phyloP scores from a whole-genome alignment of 2,329 filamentous ascomycete genomes.

The Aspergillus brunneoviolaceus region DNA sequence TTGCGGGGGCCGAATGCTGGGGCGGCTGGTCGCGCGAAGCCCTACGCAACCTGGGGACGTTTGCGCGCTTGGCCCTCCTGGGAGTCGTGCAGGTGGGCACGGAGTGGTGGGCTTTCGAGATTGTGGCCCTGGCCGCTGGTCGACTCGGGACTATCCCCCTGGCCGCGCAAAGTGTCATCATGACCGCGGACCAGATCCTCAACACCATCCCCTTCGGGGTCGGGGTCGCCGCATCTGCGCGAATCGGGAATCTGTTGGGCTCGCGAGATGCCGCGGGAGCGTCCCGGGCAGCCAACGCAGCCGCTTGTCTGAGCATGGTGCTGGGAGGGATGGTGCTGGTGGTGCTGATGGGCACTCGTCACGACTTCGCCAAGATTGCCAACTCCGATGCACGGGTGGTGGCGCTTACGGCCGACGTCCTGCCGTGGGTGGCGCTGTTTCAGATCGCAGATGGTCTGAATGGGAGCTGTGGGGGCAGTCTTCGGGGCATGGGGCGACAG shows the following conservation, averaged over 20 bases:
- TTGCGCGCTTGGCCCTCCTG: constrained; percentile 70
- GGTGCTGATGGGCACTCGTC: constrained; percentile 67
- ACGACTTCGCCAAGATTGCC: constrained; percentile 76
- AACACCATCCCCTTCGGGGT: constrained; percentile 85
- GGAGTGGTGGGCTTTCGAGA: constrained; percentile 95
- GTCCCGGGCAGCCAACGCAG: constrained; percentile 69
- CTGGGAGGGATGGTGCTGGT: constrained; percentile 67
- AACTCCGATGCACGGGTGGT: constrained; percentile 75
- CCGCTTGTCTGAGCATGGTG: constrained; percentile 69
- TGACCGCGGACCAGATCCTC: constrained; percentile 83
- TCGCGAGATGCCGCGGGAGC: constrained; percentile 65
- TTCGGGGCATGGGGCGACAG: constrained; percentile 82
- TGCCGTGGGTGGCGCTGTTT: constrained; percentile 85
- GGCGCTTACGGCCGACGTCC: constrained; percentile 70
- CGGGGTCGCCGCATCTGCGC: constrained; percentile 74
- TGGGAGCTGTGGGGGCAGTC: constrained; percentile 75
- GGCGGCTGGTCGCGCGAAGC: constrained; percentile 68
- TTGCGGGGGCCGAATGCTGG: constrained; percentile 75
- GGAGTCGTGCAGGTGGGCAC: constrained; percentile 83
- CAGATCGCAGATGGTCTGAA: constrained; percentile 88
- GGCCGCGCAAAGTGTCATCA: constrained; percentile 82
- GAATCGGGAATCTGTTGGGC: constrained; percentile 78
- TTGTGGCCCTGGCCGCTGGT: constrained; percentile 79
- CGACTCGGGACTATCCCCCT: constrained; percentile 75
- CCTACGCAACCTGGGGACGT: constrained; percentile 66